Conservation (phyloP, 2,329 filamentous ascomycete species). For the Fusarium goolgardi region DNA sequence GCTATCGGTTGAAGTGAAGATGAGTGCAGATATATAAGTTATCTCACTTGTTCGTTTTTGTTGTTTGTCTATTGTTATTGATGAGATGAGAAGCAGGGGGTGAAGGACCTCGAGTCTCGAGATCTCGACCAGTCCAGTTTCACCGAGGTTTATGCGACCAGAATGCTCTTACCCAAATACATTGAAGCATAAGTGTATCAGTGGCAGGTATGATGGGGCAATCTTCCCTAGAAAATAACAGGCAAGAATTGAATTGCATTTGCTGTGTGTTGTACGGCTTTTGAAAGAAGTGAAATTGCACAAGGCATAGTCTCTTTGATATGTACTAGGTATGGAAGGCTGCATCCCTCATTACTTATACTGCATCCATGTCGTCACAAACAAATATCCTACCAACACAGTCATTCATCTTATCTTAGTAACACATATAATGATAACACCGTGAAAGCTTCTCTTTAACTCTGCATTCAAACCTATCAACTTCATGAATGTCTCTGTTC, state of each 20-base stretch:
- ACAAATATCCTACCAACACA: background rate
- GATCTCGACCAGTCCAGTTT: background rate
- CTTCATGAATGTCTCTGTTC: background rate
- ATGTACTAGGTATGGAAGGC: background rate
- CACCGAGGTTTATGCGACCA: conserved; percentile 30
- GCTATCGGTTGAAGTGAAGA: no score
- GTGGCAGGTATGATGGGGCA: background rate
- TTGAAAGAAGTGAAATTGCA: no score
- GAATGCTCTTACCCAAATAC: background rate
- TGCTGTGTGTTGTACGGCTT: no score
- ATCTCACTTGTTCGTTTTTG: conserved; percentile 1
- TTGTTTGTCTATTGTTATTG: conserved; percentile 26
- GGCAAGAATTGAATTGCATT: background rate
- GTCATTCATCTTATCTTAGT: background rate
- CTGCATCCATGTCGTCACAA: background rate
- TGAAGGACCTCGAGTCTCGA: conserved; percentile 7
- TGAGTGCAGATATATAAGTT: background rate
- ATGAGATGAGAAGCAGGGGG: conserved; percentile 32
- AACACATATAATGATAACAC: no score
- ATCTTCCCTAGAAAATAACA: background rate
- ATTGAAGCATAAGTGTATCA: background rate
- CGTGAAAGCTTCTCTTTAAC: background rate
- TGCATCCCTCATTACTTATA: background rate
- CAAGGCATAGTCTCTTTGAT: background rate
- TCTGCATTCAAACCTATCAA: background rate